A percentile compares a stretch with the other conserved stretches of the same genome.
Conservation (phyloP, 495 filamentous ascomycete species). For the Penicillium simplicissimum region DNA sequence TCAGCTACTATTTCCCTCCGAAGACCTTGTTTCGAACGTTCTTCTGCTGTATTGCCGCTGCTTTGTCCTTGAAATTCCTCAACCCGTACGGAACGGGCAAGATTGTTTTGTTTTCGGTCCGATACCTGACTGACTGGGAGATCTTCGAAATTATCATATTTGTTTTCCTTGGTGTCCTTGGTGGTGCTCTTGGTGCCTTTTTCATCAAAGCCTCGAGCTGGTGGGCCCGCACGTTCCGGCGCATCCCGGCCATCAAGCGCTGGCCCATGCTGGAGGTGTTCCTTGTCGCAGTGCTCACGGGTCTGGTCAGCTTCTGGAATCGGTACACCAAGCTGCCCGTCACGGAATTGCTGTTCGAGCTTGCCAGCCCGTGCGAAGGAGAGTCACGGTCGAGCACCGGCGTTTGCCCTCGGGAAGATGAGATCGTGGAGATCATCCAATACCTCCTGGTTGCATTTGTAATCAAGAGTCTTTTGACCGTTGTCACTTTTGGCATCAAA, state of each 20-base stretch:
- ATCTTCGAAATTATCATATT: conserved; percentile 89
- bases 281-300: conserved; percentile 83
- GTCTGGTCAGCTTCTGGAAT: conserved; percentile 90
- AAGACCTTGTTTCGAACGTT: conserved; percentile 98
- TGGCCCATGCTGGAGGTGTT: conserved; percentile 86
- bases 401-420: conserved; percentile 73
- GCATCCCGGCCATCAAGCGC: conserved; percentile 74
- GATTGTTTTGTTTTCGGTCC: conserved; percentile 93
- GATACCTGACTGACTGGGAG: conserved; percentile 90
- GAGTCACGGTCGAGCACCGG: conserved; percentile 61
- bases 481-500: conserved; percentile 91
- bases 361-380: conserved; percentile 80
- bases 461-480: conserved; percentile 85
- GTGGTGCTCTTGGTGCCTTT: conserved; percentile 80
- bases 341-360: conserved; percentile 84
- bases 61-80: conserved; percentile 87
- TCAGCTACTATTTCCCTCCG: conserved; percentile 96
- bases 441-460: conserved; percentile 77
- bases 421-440: conserved; percentile 70
- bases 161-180: conserved; percentile 79
- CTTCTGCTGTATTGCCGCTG: conserved; percentile 94
- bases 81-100: conserved; percentile 96
- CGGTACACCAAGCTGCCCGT: conserved; percentile 84
- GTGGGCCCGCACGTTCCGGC: conserved; percentile 88
- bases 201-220: conserved; percentile 94